Base-by-base conservation (phyloP, 164 flowering plant species). In the Berberis vulgaris region DNA sequence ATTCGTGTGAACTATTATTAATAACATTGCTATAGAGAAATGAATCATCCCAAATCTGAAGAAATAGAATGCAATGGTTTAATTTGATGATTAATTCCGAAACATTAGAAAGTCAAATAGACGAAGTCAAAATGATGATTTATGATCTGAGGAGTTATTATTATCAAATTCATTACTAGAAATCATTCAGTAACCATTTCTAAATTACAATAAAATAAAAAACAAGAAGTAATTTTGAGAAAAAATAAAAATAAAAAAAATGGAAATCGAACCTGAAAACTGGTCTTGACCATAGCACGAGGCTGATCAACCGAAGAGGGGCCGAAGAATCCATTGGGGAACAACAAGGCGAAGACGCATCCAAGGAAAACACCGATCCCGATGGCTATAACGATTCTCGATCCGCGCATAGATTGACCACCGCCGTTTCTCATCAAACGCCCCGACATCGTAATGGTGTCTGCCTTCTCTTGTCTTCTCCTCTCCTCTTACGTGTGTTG, bases 301-400 rank as follows among this genome's bases (percentile, higher is more conserved):
- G 44, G 50, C 43, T 46, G 69, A 43, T 70, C 71, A 73, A 64
- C 61, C 13, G 80, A 50, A 66, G 49, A 46, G 49, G 6, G 6
- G 49, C 5, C 58, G 73, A 88, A 80, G 66, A 93, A 70, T 2
- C 96, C 97, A 50, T 80, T 65, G 4, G 98, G 97, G 43, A 60
- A 88, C 6, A 79, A 56, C 65, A 88, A 81, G 3, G 97, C 98
- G 54, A 79, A 82, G 67, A 84, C 68, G 75, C 87, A 85, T 10
- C 98, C 98, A 5, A 86, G 59, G 2, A 84, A 62, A 57, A 93
- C 69, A 7, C 98, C 97, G 56, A 86, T 76, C 4, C 71, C 76
- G 47, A 93, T 67, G 26, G 97, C 94, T 1, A 65, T 64, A 3
- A 72, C 79, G 56, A 90, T 80, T 70, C 82, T 74, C 43, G 91